Evolutionary conservation across 495 filamentous ascomycete species (phyloP).

Genomic region (Evernia prunastri): DNA sequence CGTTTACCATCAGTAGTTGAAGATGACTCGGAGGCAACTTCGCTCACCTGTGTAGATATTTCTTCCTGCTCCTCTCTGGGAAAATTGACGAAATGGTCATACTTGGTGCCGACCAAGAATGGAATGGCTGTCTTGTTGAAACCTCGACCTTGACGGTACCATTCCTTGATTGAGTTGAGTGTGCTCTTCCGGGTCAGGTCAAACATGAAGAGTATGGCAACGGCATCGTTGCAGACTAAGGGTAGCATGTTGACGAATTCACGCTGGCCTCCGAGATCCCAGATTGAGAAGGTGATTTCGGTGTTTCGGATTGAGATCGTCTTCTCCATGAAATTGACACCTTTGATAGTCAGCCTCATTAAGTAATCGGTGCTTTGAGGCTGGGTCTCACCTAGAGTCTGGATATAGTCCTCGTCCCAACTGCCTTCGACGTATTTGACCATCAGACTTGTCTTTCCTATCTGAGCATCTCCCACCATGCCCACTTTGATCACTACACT

Average conservation of each 20-base stretch:
- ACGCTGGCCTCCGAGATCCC: constrained; percentile 95
- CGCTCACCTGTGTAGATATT: constrained; percentile 80
- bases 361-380: constrained; percentile 7
- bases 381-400: constrained; percentile 68
- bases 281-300: constrained; percentile 99
- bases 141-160: constrained; percentile 94
- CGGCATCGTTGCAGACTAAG: constrained; percentile 96
- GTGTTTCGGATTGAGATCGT: constrained; percentile 98
- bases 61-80: constrained; percentile 96
- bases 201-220: constrained; percentile 99
- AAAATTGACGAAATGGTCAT: constrained; percentile 98
- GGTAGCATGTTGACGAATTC: constrained; percentile 99
- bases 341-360: constrained; percentile 32
- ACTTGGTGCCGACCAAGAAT: constrained; percentile 93
- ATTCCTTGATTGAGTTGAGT: constrained; percentile 97
- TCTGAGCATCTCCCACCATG: constrained; percentile 98
- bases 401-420: constrained; percentile 99
- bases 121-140: constrained; percentile 99
- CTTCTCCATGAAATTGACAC: constrained; percentile 99
- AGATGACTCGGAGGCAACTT: neutral
- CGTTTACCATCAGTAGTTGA: constrained; percentile 16
- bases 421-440: constrained; percentile 99
- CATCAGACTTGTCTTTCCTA: constrained; percentile 98
- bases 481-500: constrained; percentile 98
- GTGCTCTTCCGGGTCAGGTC: constrained; percentile 97